A percentile compares a stretch with the other conserved stretches of the same genome.
phyloP scores from a whole-genome alignment of 1,284 basidiomycete species.

The Sporisorium exsertum region DNA sequence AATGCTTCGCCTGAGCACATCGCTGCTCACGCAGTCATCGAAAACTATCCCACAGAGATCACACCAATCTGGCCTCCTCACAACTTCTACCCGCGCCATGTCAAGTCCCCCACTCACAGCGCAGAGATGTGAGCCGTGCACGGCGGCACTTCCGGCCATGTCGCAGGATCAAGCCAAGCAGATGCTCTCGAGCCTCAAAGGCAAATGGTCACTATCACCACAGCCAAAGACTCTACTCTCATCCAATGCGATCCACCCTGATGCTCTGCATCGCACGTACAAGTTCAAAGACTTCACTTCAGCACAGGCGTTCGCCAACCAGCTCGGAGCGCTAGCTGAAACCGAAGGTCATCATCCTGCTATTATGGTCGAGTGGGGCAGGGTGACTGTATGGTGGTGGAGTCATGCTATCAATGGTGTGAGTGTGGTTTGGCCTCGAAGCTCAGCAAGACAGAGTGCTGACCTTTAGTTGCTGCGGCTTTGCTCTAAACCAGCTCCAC shows the following conservation, averaged over 20 bases:
- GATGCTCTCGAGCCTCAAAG: slow-evolving; percentile 34
- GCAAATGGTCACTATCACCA: slow-evolving; percentile 52
- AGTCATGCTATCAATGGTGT: slow-evolving; percentile 66
- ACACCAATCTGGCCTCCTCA: not conserved
- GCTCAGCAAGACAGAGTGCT: not conserved
- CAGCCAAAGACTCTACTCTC: slow-evolving; percentile 45
- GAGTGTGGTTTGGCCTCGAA: slow-evolving; percentile 10
- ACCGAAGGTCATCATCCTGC: slow-evolving; percentile 63
- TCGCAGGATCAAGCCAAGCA: slow-evolving; percentile 19
- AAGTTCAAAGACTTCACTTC: slow-evolving; percentile 60
- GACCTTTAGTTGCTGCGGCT: not conserved
- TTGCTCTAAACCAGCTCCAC: slow-evolving; percentile 51
- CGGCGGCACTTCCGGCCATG: slow-evolving; percentile 25
- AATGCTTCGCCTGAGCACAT: slow-evolving; percentile 14
- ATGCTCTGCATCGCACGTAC: slow-evolving; percentile 58
- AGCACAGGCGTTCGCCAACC: slow-evolving; percentile 52
- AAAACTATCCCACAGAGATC: not conserved
- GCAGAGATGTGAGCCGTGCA: slow-evolving; percentile 44
- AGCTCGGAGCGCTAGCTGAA: slow-evolving; percentile 58
- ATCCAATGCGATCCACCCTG: slow-evolving; percentile 20
- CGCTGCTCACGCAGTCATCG: too few relatives aligned
- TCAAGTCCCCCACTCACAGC: slow-evolving; percentile 16
- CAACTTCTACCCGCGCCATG: slow-evolving; percentile 10
- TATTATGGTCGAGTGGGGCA: slow-evolving; percentile 65
- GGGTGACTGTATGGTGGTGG: slow-evolving; percentile 67